Evolutionary conservation across 2,329 filamentous ascomycete genomes (phyloP), one percentile per base, ranked within the genome.

Genomic region (Claviceps sp.): DNA sequence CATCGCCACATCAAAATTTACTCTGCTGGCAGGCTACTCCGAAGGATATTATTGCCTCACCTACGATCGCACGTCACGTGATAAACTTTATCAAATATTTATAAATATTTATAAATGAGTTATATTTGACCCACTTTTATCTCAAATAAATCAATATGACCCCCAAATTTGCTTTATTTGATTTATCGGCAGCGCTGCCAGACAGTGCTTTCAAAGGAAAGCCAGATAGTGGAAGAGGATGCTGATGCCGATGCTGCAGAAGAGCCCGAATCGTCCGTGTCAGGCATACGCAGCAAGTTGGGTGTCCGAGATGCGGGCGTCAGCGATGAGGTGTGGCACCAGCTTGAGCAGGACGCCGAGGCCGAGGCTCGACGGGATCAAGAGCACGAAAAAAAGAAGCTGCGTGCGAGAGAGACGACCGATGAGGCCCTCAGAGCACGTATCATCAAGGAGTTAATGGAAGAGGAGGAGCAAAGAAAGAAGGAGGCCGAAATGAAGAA

Each of bases 271-370:
- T 10, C 8, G 2, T 30, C 8, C 2, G 26, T 30, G 26, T 8
- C 26, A 30, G 4, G 11, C 24, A n/a, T 34, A 16, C 13, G 11
- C 7, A 47, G 13, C 22, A 50, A 10, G 50, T 24, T 30, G 2
- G 19, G 52, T 1, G 53, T 58, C 4, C 72, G 81, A 13, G 83
- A 87, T 54, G 62, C 69, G 0, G 77, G 76, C 0, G 81, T 86
- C 0, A 74, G 70, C 4, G 80, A 85, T 47, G 76, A 65, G 5
- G 66, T 78, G 1, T 87, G 82, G 83, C 65, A 73, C 1, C 77
- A 83, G 57, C 74, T 86, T 0, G 71, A 81, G 54, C 58, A 54
- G 1, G 78, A 84, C 62, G 68, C 64, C 40, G 40, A 42, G 22
- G 68, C 66, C 0, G 69, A 70, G 38, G 55, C 65, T 1, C 63